Evolutionary conservation across 1,139 yeast species (phyloP).

Genomic region (Nadsonia commutata): DNA sequence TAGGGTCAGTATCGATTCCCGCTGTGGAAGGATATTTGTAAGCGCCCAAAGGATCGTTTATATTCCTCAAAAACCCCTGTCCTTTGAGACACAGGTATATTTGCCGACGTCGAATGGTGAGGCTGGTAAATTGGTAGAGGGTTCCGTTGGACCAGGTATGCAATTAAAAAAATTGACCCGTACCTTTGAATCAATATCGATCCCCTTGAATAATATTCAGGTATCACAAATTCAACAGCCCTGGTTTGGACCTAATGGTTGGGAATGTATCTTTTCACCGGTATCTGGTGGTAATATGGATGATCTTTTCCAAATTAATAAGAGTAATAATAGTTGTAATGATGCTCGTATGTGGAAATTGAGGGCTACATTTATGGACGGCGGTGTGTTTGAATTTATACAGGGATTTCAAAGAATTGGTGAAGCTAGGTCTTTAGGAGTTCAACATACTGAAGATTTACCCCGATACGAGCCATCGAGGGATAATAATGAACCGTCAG

Average conservation of each 20-base stretch:
- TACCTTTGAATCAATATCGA: conserved; percentile 11
- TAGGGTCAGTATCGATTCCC: background rate
- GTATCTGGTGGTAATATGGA: conserved; percentile 11
- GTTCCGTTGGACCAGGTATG: conserved; percentile 3
- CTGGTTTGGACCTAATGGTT: conserved; percentile 24
- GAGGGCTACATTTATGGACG: conserved; percentile 16
- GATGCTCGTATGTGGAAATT: conserved; percentile 13
- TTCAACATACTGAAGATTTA: background rate
- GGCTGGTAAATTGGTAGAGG: conserved; percentile 1
- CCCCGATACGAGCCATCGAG: conserved; percentile 4
- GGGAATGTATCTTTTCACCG: conserved; percentile 13
- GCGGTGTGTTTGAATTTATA: conserved; percentile 21
- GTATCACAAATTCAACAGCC: conserved; percentile 18
- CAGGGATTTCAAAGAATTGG: background rate
- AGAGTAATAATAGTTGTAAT: conserved; percentile 5
- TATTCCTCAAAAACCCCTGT: background rate
- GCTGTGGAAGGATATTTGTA: background rate
- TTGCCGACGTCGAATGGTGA: conserved; percentile 2
- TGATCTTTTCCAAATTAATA: conserved; percentile 14
- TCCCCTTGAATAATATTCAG: conserved; percentile 12
- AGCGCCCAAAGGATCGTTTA: background rate
- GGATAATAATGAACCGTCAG: background rate
- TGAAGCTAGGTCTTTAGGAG: background rate
- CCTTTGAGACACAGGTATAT: background rate
- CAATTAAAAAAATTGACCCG: conserved; percentile 8